Conservation (phyloP, 768 basidiomycete genomes). For the Imleria badia region DNA sequence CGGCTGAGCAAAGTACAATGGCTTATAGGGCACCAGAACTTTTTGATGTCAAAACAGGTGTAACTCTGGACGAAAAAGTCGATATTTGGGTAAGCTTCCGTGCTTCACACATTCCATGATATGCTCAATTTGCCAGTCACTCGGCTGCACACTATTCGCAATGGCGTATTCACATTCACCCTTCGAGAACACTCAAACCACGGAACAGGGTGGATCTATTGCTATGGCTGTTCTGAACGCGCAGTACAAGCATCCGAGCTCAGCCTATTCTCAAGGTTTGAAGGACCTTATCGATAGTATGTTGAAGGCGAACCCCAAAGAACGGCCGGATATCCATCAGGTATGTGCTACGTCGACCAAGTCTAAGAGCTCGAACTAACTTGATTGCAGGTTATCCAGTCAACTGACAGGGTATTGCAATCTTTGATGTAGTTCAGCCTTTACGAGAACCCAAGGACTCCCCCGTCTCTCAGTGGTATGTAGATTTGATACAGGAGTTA, state of each 20-base stretch:
- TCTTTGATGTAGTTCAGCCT: slow-evolving; percentile 45
- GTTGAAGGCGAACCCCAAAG: slow-evolving; percentile 78
- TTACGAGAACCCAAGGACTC: neutral
- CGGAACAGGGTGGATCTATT: slow-evolving; percentile 93
- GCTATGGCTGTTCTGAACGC: slow-evolving; percentile 97
- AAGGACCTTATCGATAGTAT: slow-evolving; percentile 80
- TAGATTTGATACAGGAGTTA: neutral
- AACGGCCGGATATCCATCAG: slow-evolving; percentile 84
- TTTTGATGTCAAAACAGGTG: slow-evolving; percentile 94
- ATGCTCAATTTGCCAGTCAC: slow-evolving; percentile 57
- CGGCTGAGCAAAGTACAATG: slow-evolving; percentile 98
- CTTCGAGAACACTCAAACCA: slow-evolving; percentile 90
- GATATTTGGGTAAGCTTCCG: slow-evolving; percentile 82
- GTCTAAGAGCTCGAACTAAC: slow-evolving; percentile 2
- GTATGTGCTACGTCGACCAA: slow-evolving; percentile 39
- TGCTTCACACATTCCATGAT: neutral
- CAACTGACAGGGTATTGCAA: slow-evolving; percentile 63
- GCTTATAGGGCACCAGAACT: slow-evolving; percentile 96
- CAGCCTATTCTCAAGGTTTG: slow-evolving; percentile 84
- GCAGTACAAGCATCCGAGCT: slow-evolving; percentile 85
- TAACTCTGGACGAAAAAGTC: slow-evolving; percentile 87
- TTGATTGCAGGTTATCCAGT: slow-evolving; percentile 55
- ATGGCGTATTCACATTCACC: slow-evolving; percentile 95
- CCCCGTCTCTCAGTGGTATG: neutral
- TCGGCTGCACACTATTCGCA: slow-evolving; percentile 94